Evolutionary conservation across 257 asterid species (phyloP), one percentile per base, ranked within the genome.

Genomic region (Petunia axillaris): DNA sequence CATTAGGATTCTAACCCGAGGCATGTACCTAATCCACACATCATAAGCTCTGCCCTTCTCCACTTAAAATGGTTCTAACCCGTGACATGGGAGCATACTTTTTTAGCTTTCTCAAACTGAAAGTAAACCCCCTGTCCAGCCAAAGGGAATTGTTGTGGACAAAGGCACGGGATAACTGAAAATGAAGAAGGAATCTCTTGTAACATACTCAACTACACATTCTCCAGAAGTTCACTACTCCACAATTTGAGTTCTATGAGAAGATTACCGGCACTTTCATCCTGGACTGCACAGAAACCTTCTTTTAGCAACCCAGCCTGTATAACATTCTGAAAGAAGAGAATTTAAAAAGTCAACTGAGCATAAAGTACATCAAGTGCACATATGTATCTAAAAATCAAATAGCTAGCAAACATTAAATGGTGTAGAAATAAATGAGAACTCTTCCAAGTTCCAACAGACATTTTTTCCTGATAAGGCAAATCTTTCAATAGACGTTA

Each of bases 271-370:
- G 98, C 98, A 86, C 98, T 93, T 90, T 93, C 98, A 85, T 95
- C 98, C 85, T 95, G 98, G 88, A 95, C 98, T 0, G 98, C 88
- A 85, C 98, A 93, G 6, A 95, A 83, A 66, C 98, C 98, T 52
- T 77, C 93, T 85, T 84, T 91, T 78, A 95, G 92, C 71, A 93
- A 86, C 75, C 98, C 98, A 78, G 97, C 96, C 90, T 90, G 98
- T 81, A 91, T 89, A 84, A 95, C 91, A 83, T 62, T 87, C 98
- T 94, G 85, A 55, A 82, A 79, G 77, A 79, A 64, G 79, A 53
- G 79, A 83, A 65, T 82, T 54, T 58, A 46, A 65, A 65, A 81
- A 70, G 78, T 78, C 83, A 78, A 81, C 25, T 59, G 76, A 66
- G 73, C 64, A 63, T 70, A 76, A 57, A 79, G 77, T 40, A 81